Conservation (phyloP, 2,329 filamentous ascomycete genomes). For the Trichoderma gracile region DNA sequence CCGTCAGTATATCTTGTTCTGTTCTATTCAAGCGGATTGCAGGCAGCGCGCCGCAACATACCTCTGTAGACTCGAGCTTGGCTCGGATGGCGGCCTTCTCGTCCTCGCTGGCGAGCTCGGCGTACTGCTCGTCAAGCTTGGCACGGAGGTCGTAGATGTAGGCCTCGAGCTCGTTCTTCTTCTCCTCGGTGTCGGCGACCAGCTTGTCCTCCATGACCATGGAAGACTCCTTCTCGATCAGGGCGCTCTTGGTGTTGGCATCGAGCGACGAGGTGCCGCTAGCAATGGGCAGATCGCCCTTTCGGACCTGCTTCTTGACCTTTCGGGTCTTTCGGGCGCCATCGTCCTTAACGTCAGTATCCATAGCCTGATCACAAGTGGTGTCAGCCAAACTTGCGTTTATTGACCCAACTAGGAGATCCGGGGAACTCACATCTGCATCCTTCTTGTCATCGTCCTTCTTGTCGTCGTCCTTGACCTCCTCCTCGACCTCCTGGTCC, state of each 20-base stretch:
- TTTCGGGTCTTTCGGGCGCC: slow-evolving; percentile 87
- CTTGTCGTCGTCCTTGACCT: slow-evolving; percentile 74
- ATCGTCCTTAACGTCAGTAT: slow-evolving; percentile 71
- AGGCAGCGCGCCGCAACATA: slow-evolving; percentile 50
- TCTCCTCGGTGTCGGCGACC: slow-evolving; percentile 95
- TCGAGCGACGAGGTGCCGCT: slow-evolving; percentile 82
- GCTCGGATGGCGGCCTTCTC: slow-evolving; percentile 85
- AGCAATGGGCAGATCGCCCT: slow-evolving; percentile 88
- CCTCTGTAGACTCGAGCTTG: slow-evolving; percentile 84
- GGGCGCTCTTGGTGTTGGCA: slow-evolving; percentile 61
- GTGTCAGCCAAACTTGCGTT: slow-evolving; percentile 33
- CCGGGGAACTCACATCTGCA: slow-evolving; percentile 65
- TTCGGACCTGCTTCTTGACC: slow-evolving; percentile 99
- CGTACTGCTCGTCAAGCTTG: slow-evolving; percentile 90
- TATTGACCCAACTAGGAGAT: too few species aligned
- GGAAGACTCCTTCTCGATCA: slow-evolving; percentile 76
- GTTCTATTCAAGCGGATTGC: not conserved
- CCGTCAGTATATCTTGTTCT: slow-evolving; percentile 23
- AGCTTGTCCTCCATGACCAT: slow-evolving; percentile 99
- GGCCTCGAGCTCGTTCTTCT: slow-evolving; percentile 99
- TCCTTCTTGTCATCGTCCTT: slow-evolving; percentile 71
- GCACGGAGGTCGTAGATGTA: slow-evolving; percentile 96
- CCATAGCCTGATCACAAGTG: slow-evolving; percentile 66
- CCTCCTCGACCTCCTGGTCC: slow-evolving; percentile 95
- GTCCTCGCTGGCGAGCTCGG: slow-evolving; percentile 84